Evolutionary conservation across 139 green algal species (phyloP).

Genomic region (Chlorella sp.): DNA sequence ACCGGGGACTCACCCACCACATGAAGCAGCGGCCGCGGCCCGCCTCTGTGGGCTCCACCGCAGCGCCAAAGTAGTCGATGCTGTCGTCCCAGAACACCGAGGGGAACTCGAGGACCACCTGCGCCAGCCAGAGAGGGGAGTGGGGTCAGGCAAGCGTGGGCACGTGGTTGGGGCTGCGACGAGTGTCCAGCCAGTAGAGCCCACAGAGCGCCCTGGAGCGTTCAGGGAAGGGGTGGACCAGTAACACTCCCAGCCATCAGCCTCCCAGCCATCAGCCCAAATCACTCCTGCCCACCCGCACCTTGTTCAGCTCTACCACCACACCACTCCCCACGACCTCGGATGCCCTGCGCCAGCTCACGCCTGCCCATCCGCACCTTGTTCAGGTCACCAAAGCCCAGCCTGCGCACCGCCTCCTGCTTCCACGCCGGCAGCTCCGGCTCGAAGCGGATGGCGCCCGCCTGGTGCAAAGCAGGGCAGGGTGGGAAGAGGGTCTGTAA

Average conservation of each 20-base stretch:
- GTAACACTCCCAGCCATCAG: no score
- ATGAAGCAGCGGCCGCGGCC: constrained; percentile 78
- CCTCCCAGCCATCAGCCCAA: no score
- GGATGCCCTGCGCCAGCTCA: background rate
- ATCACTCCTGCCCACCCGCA: background rate
- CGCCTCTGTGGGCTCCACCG: constrained; percentile 33
- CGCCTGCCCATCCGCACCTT: background rate
- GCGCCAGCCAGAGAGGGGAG: background rate
- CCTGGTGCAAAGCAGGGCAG: background rate
- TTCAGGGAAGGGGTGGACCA: no score
- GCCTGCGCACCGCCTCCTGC: constrained; percentile 58
- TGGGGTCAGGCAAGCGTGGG: no score
- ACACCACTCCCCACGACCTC: no score
- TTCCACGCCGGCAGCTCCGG: constrained; percentile 83
- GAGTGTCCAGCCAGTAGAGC: no score
- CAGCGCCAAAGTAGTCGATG: constrained; percentile 83
- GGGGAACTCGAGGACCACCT: constrained; percentile 84
- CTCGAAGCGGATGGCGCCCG: constrained; percentile 66
- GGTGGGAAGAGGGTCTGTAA: no score
- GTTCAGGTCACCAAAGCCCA: constrained; percentile 89
- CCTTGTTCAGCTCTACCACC: constrained; percentile 16
- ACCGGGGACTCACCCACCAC: constrained; percentile 61
- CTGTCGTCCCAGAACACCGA: constrained; percentile 80
- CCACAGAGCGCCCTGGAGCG: no score
- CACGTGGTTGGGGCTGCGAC: no score